Conservation (phyloP, 2,329 filamentous ascomycete species). For the Lachnum nothofagi region DNA sequence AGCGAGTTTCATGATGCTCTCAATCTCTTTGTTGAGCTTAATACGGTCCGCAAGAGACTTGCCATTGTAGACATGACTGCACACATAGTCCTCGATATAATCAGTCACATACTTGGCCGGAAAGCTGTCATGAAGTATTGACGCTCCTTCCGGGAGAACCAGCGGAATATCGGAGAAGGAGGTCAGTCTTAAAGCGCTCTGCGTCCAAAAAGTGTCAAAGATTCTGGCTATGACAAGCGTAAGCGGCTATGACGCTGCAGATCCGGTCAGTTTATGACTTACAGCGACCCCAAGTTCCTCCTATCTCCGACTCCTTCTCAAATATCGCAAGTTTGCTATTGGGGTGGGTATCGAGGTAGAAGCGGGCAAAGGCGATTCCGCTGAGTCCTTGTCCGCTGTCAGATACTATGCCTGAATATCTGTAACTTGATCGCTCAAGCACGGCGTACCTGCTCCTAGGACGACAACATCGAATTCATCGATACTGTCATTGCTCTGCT, state of each 20-base stretch:
- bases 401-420: too few relatives aligned
- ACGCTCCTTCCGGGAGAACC: constrained; percentile 23
- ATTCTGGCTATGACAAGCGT: constrained; percentile 17
- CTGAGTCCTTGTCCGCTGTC: too few relatives aligned
- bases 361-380: constrained; percentile 7
- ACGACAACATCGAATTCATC: too few relatives aligned
- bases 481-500: too few relatives aligned
- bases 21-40: neutral
- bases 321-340: constrained; percentile 4
- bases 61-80: neutral
- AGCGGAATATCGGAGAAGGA: constrained; percentile 32
- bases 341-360: constrained; percentile 9
- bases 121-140: constrained; percentile 24
- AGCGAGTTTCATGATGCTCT: neutral
- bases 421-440: too few relatives aligned
- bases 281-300: constrained; percentile 8
- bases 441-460: too few relatives aligned
- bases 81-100: neutral
- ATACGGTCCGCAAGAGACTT: neutral
- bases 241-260: neutral
- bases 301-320: constrained; percentile 10
- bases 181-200: constrained; percentile 29
- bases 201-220: constrained; percentile 32
- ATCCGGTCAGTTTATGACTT: neutral
- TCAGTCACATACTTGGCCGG: neutral